Evolutionary conservation across 1,284 basidiomycete genomes (phyloP), one percentile per base, ranked within the genome.

Genomic region (Boletus smithii): DNA sequence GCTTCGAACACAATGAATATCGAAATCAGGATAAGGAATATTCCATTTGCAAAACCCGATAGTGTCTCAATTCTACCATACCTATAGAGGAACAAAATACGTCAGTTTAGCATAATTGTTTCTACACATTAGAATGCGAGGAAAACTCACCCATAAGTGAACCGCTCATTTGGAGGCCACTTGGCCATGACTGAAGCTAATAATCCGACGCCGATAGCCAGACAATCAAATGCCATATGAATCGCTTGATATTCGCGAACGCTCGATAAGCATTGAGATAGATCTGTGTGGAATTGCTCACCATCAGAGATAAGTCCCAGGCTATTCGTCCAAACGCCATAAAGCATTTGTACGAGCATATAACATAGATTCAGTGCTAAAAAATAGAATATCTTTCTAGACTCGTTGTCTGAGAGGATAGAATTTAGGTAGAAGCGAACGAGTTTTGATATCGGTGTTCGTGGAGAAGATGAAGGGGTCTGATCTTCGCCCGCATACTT

Each of bases 211-310:
- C 84, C 95, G 48, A 99, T 93, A 2, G 95, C 95, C 73, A 97
- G 86, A 63, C 97, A 99, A 70, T 99, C 97, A 61, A 99, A 99
- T 20, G 95, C 91, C 97, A 99, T 99, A 66, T 99, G 97, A 42
- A 99, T 99, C 11, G 97, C 95, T 97, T 55, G 10, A 32, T n/a
- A 33, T 41, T 37, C 42, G 41, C 29, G 37, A 46, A 35, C 50
- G 26, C 14, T 54, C 23, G 40, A 41, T 14, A 30, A 44, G 30
- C 14, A 39, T 26, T 11, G 34, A 40, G 14, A 38, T 2, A 46
- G 0, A 30, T 20, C 18, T 20, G 9, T 11, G 18, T 23, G 38
- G 17, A 29, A 39, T 35, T 42, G 56, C 85, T 62, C 61, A 95
- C 94, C 92, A 68, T 99, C 97, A 13, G 93, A 97, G 50, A 99